Evolutionary conservation across 2,329 filamentous ascomycete genomes (phyloP), one percentile per base, ranked within the genome.

Genomic region (Trichothecium roseum): DNA sequence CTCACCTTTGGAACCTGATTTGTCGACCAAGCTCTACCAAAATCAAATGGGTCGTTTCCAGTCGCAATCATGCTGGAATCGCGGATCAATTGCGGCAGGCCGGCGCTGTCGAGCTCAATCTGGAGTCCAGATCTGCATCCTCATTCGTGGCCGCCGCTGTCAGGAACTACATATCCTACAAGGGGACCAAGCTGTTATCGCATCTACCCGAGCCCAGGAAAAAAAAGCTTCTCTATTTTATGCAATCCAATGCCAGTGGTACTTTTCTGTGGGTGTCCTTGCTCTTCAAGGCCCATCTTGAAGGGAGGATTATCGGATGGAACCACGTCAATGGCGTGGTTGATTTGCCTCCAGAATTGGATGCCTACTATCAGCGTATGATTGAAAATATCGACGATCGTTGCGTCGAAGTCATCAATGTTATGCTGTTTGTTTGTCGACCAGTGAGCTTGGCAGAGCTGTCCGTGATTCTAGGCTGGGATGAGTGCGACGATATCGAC

Each of bases 311-410:
- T 9, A n/a, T 17, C 13, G 29, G 20, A 18, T 26, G 37, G 18
- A 35, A 48, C n/a, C 37, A 45, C 2, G 29, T 37, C 13, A 33
- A 42, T 8, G 18, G 39, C 18, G 39, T 56, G 7, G 27, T 38
- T 4, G 30, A 24, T 26, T 49, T 60, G 17, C 56, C 56, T 5
- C 30, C 45, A 3, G 54, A 53, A 1, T 49, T 64, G 1, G 27
- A 55, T 20, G 4, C 34, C 3, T 39, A 64, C 2, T 65, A 65
- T 39, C 8, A 42, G 5, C 43, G 45, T 10, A 64, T 63, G 57
- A 47, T 63, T 27, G 20, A 41, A 0, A 42, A 51, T 14, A 54
- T 65, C 13, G 22, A 14, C 14, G 6, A 24, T 24, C 20, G 20
- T 6, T 24, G 20, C 10, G 12, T 32, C 5, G 8, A 38, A 2